Evolutionary conservation across 768 basidiomycete genomes (phyloP), one percentile per base, ranked within the genome.

Genomic region (Hemileccinum rubropunctum): DNA sequence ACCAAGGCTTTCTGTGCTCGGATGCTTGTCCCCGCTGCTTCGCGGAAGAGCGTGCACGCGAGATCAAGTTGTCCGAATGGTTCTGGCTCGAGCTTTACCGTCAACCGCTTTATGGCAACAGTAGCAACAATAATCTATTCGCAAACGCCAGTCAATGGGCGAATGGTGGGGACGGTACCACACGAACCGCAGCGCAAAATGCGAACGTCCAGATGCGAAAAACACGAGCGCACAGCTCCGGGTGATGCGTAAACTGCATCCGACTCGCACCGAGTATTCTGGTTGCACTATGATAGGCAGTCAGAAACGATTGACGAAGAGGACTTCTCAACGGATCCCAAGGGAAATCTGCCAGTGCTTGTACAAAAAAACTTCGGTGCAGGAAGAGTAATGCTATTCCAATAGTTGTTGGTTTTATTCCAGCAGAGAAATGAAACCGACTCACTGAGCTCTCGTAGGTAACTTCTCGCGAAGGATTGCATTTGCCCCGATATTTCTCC

Each of bases 191-290:
- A 14, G 83, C 76, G 12, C 76, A 72, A 59, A 83, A 83, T 1
- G 76, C 71, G 41, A 75, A 66, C 2, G 80, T 73, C 83, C 83
- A 85, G 48, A 81, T 75, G 45, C 73, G 71, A 80, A 80, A 84
- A 23, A 85, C 65, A 14, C 82, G 74, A 34, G 75, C 64, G 42
- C 75, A 71, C 11, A 84, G 65, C 8, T 64, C 48, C 0, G 80
- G 81, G 21, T 76, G 71, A 50, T 72, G 69, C 11, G 53, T 46
- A 52, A 73, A 80, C 41, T 78, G 76, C 5, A 59, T 60, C 26
- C 67, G 61, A 6, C 76, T 78, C 27, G 64, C 64, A 30, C 69
- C 61, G 14, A 83, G 59, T 7, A 84, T 72, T 26, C 61, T 61
- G 45, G 72, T 79, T 6, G 81, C 79, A 42, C 76, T 71, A 23